These are phyloP conservation scores for Curvularia lunata DNA, from an alignment of 2,329 filamentous ascomycete genomes.

Conservation along the genomic window DNA sequence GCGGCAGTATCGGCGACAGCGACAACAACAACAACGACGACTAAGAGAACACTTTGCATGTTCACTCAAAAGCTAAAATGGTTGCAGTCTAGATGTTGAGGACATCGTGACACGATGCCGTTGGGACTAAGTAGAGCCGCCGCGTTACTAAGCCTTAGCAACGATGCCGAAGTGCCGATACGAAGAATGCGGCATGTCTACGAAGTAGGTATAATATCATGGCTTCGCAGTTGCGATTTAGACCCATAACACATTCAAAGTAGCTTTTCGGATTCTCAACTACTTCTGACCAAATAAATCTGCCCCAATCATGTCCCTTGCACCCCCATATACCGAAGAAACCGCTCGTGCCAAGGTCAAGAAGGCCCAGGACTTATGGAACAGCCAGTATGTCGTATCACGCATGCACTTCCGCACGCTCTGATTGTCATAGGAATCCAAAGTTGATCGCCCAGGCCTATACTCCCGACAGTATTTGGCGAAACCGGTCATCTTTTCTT, in stretches of 20 bases:
- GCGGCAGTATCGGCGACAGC: not conserved
- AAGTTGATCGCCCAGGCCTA: conserved; percentile 72
- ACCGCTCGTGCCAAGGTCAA: conserved; percentile 80
- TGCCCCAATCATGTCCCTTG: conserved; percentile 48
- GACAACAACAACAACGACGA: not conserved
- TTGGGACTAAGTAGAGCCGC: not conserved
- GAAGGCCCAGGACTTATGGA: conserved; percentile 83
- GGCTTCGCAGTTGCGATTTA: not conserved
- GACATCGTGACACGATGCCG: not conserved
- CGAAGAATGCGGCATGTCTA: not conserved
- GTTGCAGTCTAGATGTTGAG: not conserved
- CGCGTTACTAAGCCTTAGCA: not conserved
- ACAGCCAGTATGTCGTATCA: conserved; percentile 65
- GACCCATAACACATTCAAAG: not conserved
- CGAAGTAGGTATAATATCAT: not conserved
- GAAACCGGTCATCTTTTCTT: conserved; percentile 76
- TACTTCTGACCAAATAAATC: not conserved
- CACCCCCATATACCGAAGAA: conserved; percentile 77
- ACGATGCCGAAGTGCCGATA: conserved; percentile 19
- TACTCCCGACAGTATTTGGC: conserved; percentile 78
- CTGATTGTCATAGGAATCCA: conserved; percentile 62
- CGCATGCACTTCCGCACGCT: not conserved
- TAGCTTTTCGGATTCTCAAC: not conserved
- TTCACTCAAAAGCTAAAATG: too few species aligned
- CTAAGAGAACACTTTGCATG: not conserved